Base-by-base conservation (phyloP, 441 rosid species). In the Biscutella laevigata region DNA sequence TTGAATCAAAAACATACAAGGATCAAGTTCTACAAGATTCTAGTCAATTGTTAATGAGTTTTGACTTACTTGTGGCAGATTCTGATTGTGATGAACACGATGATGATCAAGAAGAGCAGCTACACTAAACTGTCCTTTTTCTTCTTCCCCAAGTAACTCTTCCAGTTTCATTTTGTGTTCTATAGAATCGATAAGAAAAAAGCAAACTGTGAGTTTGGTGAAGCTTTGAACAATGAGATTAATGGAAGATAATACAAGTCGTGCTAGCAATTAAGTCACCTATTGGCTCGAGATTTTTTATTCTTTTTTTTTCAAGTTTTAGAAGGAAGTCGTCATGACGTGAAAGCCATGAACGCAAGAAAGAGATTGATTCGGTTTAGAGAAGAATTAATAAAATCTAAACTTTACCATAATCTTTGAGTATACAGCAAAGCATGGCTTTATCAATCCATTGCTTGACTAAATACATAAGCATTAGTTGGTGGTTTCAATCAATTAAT, bases 61-160 rank as follows among this genome's bases (percentile, higher is more conserved):
- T 36, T 10, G 43, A 39, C 66, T 66, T 66, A 53, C 71, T 8
- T 44, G 21, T 12, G 42, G 54, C 17, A 21, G 16, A 14, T 32
- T 24, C 2, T 34, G 66, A 2, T 25, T 50, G 8, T 38, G 57
- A 39, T 42, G 66, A 38, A n/a, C n/a, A n/a, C 59, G 66, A 25
- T 59, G 61, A 45, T 66, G 66, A 66, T 59, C 66, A 33, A 59
- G 61, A 59, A 58, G 59, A 42, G 70, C 5, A 0, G 60, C 71
- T 6, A 59, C 57, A 27, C 51, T 53, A 6, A 45, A 37, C 29
- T 58, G 61, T 26, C 73, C 82, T 61, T 61, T 62, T 62, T 57
- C 71, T 21, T 80, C 81, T 66, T 66, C 66, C 77, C 58, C 77
- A 37, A 84, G 82, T 46, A 79, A 74, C 72, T 89, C 97, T 70